phyloP scores from a whole-genome alignment of 495 filamentous ascomycete genomes.

The Bathelium albidoporum region DNA sequence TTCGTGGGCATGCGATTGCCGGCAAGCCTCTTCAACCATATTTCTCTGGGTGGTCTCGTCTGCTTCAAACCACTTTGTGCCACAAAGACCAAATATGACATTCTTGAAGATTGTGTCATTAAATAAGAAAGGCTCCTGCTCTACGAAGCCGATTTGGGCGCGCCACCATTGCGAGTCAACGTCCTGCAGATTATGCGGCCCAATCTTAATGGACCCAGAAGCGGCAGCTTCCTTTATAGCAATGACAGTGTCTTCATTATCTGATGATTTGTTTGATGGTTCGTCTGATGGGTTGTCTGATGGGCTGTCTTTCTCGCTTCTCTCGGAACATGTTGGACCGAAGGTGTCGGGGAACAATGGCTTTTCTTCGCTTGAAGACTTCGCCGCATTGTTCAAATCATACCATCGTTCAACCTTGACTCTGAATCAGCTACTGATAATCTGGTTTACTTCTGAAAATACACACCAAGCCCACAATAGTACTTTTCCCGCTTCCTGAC shows the following conservation, averaged over 20 bases:
- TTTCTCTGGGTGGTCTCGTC: slow-evolving; percentile 15
- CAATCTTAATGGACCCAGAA: slow-evolving; percentile 18
- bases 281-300: neutral
- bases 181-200: slow-evolving; percentile 14
- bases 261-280: neutral
- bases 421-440: neutral
- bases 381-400: slow-evolving; percentile 8
- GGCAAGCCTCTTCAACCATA: slow-evolving; percentile 20
- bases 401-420: slow-evolving; percentile 20
- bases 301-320: slow-evolving; percentile 4
- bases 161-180: slow-evolving; percentile 20
- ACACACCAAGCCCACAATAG: slow-evolving; percentile 23
- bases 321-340: slow-evolving; percentile 4
- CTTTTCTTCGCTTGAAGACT: slow-evolving; percentile 9
- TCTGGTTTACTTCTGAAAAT: neutral
- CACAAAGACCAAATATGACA: slow-evolving; percentile 19
- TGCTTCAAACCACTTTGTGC: slow-evolving; percentile 9
- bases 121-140: slow-evolving; percentile 24
- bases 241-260: slow-evolving; percentile 4
- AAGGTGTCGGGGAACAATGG: neutral
- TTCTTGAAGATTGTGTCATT: slow-evolving; percentile 20
- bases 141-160: slow-evolving; percentile 18
- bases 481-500: slow-evolving; percentile 27
- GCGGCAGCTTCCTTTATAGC: slow-evolving; percentile 4
- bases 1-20: slow-evolving; percentile 17